Base-by-base conservation (phyloP, 208 protist genomes). In the Entamoeba dispar region DNA sequence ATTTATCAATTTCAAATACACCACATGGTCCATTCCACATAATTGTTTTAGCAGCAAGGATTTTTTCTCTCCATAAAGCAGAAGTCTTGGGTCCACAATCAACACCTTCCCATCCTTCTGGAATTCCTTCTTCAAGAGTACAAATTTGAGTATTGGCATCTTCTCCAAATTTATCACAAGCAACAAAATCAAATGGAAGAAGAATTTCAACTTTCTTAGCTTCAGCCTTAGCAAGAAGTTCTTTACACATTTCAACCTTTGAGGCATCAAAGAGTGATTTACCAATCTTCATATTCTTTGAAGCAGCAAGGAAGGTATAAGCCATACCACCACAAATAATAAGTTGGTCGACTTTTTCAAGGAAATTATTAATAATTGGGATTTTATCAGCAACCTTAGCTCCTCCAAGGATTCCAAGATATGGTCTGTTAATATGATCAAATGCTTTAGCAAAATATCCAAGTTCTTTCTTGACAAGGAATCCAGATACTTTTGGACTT, bases 331-430 rank as follows among this genome's bases (percentile, higher is more conserved):
- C 94, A 49, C 98, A 97, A 95, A 99, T 99, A 94, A 99, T 97
- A 92, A 99, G 97, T 94, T 97, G 96, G 95, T 99, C 96, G 91
- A 99, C 98, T 94, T 98, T 98, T 93, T 98, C 97, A 43, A 99
- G 95, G 92, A 99, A 95, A 95, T 99, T 99, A 90, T 99, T 96
- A 93, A 99, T 99, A 14, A 99, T 95, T 94, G 98, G 96, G 94
- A 99, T 99, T 96, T 99, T 99, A 95, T 99, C 98, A 92, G 96
- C 97, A 51, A 99, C 98, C 96, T 99, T 99, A 92, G 98, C 97
- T 55, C 98, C 97, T 92, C 98, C 98, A 5, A 98, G 94, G 93
- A 99, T 99, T 93, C 98, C 98, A 7, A 99, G 95, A 93, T 99
- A 97, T 49, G 97, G 97, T 38, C 95, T 94, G 43, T 95, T 91